These are phyloP conservation scores for Exophiala dermatitidis DNA, from an alignment of 2,329 filamentous ascomycete genomes.

Conservation along the genomic window DNA sequence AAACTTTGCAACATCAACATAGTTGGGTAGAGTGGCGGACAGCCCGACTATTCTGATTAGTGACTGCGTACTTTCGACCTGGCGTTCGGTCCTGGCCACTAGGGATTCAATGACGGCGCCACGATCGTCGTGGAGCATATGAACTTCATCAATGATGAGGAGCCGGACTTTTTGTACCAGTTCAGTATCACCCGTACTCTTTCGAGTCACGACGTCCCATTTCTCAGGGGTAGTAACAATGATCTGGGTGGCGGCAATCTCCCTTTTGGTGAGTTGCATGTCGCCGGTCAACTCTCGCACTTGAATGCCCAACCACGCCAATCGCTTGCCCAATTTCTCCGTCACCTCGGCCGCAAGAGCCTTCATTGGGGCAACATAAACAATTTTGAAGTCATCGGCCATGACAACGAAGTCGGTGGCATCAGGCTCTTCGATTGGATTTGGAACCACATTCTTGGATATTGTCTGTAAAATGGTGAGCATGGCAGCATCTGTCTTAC, in stretches of 20 bases:
- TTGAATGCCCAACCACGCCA: constrained; percentile 88
- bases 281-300: constrained; percentile 94
- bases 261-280: constrained; percentile 96
- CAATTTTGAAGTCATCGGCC: constrained; percentile 88
- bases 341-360: constrained; percentile 94
- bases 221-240: constrained; percentile 98
- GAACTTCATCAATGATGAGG: constrained; percentile 96
- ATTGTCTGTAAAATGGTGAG: constrained; percentile 87
- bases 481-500: constrained; percentile 98
- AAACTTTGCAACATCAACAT: constrained; percentile 93
- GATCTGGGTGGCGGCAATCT: constrained; percentile 93
- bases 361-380: constrained; percentile 99
- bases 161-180: constrained; percentile 94
- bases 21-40: constrained; percentile 93
- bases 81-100: constrained; percentile 86
- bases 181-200: constrained; percentile 94
- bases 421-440: constrained; percentile 64
- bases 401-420: constrained; percentile 76
- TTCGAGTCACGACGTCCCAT: constrained; percentile 97
- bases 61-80: constrained; percentile 96
- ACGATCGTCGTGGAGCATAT: constrained; percentile 98
- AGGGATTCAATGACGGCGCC: constrained; percentile 93
- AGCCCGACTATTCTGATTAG: constrained; percentile 93
- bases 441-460: constrained; percentile 74
- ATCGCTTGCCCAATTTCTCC: constrained; percentile 81